phyloP scores from a whole-genome alignment of 495 filamentous ascomycete genomes.

The Delitschia confertaspora region DNA sequence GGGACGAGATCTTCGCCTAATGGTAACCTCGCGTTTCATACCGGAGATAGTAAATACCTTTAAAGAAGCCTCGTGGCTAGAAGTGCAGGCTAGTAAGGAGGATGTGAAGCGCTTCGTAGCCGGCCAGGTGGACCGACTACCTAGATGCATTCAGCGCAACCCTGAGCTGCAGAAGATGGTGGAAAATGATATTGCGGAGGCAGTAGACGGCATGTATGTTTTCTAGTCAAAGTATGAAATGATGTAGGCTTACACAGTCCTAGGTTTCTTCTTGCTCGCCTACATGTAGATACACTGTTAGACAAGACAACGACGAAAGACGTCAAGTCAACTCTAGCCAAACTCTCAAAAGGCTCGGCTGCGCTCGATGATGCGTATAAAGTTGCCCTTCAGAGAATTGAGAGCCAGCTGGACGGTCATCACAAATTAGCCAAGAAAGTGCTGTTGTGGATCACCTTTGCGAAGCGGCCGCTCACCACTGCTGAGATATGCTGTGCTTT shows the following conservation, averaged over 20 bases:
- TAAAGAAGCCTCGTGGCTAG: constrained; percentile 3
- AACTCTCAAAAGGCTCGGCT: constrained; percentile 26
- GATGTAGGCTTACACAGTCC: not conserved
- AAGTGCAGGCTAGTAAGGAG: constrained; percentile 19
- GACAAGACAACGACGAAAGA: constrained; percentile 31
- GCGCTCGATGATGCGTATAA: constrained; percentile 38
- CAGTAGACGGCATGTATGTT: constrained; percentile 24
- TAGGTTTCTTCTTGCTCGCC: constrained; percentile 49
- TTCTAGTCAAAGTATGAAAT: not conserved
- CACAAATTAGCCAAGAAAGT: not conserved
- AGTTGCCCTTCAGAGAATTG: constrained; percentile 40
- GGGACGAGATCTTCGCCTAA: constrained; percentile 19
- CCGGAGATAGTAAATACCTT: constrained; percentile 17
- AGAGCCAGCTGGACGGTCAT: constrained; percentile 30
- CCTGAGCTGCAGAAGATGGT: constrained; percentile 3
- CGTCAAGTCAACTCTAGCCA: constrained; percentile 33
- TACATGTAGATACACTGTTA: constrained; percentile 41
- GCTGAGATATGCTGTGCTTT: constrained; percentile 3
- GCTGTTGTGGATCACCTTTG: constrained; percentile 6
- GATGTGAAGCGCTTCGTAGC: constrained; percentile 23
- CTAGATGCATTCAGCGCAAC: constrained; percentile 10
- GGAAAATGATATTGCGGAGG: constrained; percentile 10
- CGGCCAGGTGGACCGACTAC: constrained; percentile 9
- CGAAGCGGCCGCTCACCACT: constrained; percentile 4
- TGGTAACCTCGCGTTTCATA: constrained; percentile 24